Conservation (phyloP, 2,329 filamentous ascomycete genomes). For the Dryadomyces quercivorus region DNA sequence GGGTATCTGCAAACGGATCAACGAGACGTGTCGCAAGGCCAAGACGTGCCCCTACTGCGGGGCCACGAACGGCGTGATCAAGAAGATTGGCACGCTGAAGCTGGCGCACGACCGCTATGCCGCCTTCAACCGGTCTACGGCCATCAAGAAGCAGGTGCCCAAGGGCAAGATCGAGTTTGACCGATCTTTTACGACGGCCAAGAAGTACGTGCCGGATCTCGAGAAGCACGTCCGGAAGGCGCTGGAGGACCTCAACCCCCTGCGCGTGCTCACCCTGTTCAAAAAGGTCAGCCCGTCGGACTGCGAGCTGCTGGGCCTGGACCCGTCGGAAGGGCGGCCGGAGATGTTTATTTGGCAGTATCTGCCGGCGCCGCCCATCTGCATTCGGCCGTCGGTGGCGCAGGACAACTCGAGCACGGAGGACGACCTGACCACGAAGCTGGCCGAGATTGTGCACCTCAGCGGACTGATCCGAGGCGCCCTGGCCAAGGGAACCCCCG, state of each 20-base stretch:
- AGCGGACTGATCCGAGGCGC: constrained; percentile 79
- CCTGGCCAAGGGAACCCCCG: constrained; percentile 67
- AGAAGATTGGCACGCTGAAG: constrained; percentile 86
- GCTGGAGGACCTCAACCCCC: constrained; percentile 85
- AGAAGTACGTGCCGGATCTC: constrained; percentile 64
- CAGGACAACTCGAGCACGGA: constrained; percentile 91
- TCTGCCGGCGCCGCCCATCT: constrained; percentile 84
- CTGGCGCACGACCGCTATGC: constrained; percentile 89
- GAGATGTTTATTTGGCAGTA: constrained; percentile 99
- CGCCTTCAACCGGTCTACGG: constrained; percentile 77
- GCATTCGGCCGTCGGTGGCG: constrained; percentile 84
- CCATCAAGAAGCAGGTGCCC: constrained; percentile 72
- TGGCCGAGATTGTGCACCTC: constrained; percentile 92
- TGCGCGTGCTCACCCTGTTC: constrained; percentile 83
- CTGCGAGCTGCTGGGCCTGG: constrained; percentile 81
- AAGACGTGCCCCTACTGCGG: constrained; percentile 72
- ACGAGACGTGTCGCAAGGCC: constrained; percentile 79
- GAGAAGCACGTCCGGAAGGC: constrained; percentile 88
- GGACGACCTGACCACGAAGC: constrained; percentile 90
- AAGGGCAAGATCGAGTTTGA: constrained; percentile 76
- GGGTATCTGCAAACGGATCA: constrained; percentile 78
- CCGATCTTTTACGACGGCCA: constrained; percentile 69
- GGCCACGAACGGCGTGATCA: constrained; percentile 78
- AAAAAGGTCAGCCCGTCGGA: constrained; percentile 74
- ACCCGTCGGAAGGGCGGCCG: constrained; percentile 74